phyloP scores from a whole-genome alignment of 495 filamentous ascomycete species.

The Articulospora tetracladia region DNA sequence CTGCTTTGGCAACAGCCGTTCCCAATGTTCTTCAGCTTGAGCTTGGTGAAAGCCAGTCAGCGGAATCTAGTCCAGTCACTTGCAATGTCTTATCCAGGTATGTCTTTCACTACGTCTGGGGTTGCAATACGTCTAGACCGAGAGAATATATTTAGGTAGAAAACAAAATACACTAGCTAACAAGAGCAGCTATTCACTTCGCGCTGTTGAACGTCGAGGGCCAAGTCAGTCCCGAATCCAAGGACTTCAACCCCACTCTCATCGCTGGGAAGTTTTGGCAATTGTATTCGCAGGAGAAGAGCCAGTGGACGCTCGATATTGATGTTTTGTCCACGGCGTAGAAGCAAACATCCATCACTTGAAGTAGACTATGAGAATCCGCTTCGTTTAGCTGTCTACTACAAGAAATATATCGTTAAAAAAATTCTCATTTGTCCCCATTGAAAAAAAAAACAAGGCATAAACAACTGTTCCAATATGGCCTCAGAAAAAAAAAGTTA shows the following conservation, averaged over 20 bases:
- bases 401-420: too few relatives aligned
- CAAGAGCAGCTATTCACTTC: slow-evolving; percentile 20
- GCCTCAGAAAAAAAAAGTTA: too few relatives aligned
- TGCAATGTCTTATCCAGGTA: slow-evolving; percentile 28
- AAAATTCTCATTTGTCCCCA: too few relatives aligned
- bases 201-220: slow-evolving; percentile 35
- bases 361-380: too few relatives aligned
- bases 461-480: too few relatives aligned
- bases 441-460: too few relatives aligned
- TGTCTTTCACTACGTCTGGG: slow-evolving; percentile 4
- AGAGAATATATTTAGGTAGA: too few relatives aligned
- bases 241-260: slow-evolving; percentile 30
- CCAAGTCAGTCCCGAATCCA: slow-evolving; percentile 27
- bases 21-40: slow-evolving; percentile 36
- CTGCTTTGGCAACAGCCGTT: slow-evolving; percentile 30
- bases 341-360: too few relatives aligned
- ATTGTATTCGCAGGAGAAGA: slow-evolving; percentile 29
- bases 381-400: too few relatives aligned
- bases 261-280: slow-evolving; percentile 37
- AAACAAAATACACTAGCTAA: too few relatives aligned
- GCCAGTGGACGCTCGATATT: slow-evolving; percentile 2
- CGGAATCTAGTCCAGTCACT: slow-evolving; percentile 34
- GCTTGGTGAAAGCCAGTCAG: slow-evolving; percentile 39
- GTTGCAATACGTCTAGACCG: too few relatives aligned
- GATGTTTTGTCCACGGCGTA: not conserved